A percentile compares a stretch with the other conserved stretches of the same genome.
These are phyloP conservation scores for Pythium guiyangense DNA, from an alignment of 352 stramenopile genomes.

Conservation along the genomic window DNA sequence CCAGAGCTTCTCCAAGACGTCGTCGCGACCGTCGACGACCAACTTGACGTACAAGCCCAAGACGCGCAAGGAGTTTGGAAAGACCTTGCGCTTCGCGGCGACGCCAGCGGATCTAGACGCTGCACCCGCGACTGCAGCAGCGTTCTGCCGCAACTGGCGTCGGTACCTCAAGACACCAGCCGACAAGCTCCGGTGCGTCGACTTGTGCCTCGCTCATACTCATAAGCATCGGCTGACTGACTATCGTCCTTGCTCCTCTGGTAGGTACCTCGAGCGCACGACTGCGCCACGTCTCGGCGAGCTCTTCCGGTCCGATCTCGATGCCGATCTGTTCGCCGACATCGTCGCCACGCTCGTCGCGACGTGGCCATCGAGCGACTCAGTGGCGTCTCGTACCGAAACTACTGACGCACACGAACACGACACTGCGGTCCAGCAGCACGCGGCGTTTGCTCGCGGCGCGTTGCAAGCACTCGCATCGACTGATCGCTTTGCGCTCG, in stretches of 20 bases:
- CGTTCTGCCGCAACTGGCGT: slow-evolving; percentile 72
- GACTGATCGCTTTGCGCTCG: slow-evolving; percentile 52
- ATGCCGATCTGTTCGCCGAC: slow-evolving; percentile 66
- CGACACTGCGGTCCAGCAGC: background rate
- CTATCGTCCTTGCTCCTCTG: no score
- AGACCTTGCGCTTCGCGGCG: slow-evolving; percentile 20
- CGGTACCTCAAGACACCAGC: slow-evolving; percentile 52
- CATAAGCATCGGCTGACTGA: no score
- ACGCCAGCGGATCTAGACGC: slow-evolving; percentile 17
- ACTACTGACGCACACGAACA: no score
- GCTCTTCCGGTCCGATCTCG: slow-evolving; percentile 68
- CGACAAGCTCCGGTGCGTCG: slow-evolving; percentile 49
- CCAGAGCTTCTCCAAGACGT: slow-evolving; percentile 43
- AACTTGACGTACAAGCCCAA: slow-evolving; percentile 68
- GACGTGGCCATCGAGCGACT: slow-evolving; percentile 16
- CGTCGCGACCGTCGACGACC: slow-evolving; percentile 47
- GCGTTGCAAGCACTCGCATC: slow-evolving; percentile 34
- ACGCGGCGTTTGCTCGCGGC: slow-evolving; percentile 29
- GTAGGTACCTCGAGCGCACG: slow-evolving; percentile 60
- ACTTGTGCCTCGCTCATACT: no score
- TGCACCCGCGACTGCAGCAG: slow-evolving; percentile 35
- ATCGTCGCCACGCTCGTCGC: slow-evolving; percentile 48
- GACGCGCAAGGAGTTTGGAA: slow-evolving; percentile 21
- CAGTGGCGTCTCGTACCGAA: background rate
- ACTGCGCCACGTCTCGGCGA: slow-evolving; percentile 32